A percentile compares a stretch with the other conserved stretches of the same genome.
Conservation (phyloP, 768 basidiomycete genomes). For the Pleurotus eryngii region DNA sequence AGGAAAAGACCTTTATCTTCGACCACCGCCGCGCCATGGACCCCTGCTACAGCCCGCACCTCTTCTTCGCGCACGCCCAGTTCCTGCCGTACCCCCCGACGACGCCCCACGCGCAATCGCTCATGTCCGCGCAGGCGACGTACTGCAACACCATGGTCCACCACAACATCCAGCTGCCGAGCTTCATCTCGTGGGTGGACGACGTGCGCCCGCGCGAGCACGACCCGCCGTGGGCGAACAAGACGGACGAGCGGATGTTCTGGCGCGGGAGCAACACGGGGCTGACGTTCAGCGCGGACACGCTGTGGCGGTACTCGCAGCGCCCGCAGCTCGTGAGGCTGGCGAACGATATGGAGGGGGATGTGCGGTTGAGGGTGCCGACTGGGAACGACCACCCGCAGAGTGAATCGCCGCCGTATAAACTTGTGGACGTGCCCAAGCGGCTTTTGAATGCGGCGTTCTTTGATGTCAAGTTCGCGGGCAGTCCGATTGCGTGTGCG, state of each 20-base stretch:
- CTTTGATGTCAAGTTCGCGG: constrained; percentile 55
- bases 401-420: constrained; percentile 24
- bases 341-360: constrained; percentile 30
- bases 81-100: constrained; percentile 38
- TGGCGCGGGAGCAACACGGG: constrained; percentile 76
- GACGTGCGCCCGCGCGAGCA: constrained; percentile 31
- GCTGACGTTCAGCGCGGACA: constrained; percentile 31
- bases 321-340: constrained; percentile 39
- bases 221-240: constrained; percentile 61
- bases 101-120: constrained; percentile 27
- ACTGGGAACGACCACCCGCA: constrained; percentile 6
- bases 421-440: constrained; percentile 26
- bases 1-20: constrained; percentile 37
- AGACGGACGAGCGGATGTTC: constrained; percentile 51
- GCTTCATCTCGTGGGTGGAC: constrained; percentile 36
- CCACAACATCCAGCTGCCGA: constrained; percentile 43
- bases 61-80: constrained; percentile 39
- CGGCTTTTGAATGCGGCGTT: constrained; percentile 42
- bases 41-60: constrained; percentile 35
- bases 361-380: constrained; percentile 30
- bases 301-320: constrained; percentile 46
- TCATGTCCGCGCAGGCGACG: constrained; percentile 41
- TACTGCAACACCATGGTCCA: constrained; percentile 40
- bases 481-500: constrained; percentile 38
- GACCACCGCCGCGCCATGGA: constrained; percentile 41